Conservation (phyloP, 768 basidiomycete genomes). For the Mrakia frigida region DNA sequence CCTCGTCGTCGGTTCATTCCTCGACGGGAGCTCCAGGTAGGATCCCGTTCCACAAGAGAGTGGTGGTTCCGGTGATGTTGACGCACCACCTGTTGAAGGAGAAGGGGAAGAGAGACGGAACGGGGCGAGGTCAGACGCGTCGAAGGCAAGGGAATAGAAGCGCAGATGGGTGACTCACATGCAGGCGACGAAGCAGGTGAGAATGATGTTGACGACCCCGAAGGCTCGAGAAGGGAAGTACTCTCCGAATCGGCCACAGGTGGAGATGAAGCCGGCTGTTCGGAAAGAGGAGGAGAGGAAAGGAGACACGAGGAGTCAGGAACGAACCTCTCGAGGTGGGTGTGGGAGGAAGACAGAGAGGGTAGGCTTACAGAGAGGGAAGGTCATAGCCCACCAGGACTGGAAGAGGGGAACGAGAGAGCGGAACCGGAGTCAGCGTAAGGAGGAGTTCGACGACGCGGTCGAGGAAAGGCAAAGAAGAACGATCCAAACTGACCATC, state of each 20-base stretch:
- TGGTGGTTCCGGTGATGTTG: not conserved
- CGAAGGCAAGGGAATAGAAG: not conserved
- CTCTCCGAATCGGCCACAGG: slow-evolving; percentile 26
- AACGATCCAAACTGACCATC: not conserved
- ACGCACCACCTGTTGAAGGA: not conserved
- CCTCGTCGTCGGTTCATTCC: not conserved
- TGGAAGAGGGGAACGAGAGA: not conserved
- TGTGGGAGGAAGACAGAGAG: too few relatives aligned
- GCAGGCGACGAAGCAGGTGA: slow-evolving; percentile 7
- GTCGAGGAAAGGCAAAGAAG: slow-evolving; percentile 20
- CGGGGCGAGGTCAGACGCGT: too few relatives aligned
- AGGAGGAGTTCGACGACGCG: not conserved
- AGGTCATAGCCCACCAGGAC: not conserved
- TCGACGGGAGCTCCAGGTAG: not conserved
- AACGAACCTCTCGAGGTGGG: too few relatives aligned
- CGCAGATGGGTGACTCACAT: slow-evolving; percentile 18
- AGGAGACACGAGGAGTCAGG: too few relatives aligned
- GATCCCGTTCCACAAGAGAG: not conserved
- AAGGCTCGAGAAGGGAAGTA: slow-evolving; percentile 28
- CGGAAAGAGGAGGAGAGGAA: too few relatives aligned
- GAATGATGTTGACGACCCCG: slow-evolving; percentile 27
- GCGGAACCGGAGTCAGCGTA: not conserved
- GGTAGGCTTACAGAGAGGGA: not conserved
- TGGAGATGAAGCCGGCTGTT: slow-evolving; percentile 23
- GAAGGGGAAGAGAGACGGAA: not conserved